These are phyloP conservation scores for Xanthoconium separans DNA, from an alignment of 1,284 basidiomycete genomes.

Conservation along the genomic window DNA sequence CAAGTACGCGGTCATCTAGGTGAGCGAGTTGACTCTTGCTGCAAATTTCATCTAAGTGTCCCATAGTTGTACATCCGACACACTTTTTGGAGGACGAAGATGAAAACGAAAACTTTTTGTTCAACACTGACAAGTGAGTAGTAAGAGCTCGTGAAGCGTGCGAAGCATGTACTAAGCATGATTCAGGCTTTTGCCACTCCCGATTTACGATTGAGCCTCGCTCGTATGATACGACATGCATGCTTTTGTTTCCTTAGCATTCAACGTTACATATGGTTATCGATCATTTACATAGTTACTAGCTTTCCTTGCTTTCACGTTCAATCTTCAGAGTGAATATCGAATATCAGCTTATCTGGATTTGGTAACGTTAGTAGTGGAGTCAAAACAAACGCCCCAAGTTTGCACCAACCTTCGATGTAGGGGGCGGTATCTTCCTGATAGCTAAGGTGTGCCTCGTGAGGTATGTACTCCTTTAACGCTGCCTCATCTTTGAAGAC, in stretches of 20 bases:
- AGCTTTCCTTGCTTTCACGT: not conserved
- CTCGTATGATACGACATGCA: not conserved
- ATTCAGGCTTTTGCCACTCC: conserved; percentile 48
- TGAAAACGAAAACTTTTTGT: conserved; percentile 85
- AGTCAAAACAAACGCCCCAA: no score
- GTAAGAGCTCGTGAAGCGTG: conserved; percentile 1
- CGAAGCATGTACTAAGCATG: conserved; percentile 1
- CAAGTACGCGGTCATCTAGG: conserved; percentile 84
- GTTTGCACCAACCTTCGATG: conserved; percentile 19
- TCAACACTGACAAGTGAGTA: conserved; percentile 80
- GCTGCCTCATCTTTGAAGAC: conserved; percentile 20
- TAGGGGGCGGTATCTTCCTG: conserved; percentile 8
- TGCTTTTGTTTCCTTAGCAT: not conserved
- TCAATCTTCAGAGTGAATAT: conserved; percentile 19
- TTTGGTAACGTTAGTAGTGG: not conserved
- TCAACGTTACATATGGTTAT: conserved; percentile 2
- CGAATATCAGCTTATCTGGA: conserved; percentile 27
- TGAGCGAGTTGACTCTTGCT: conserved; percentile 36
- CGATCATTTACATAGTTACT: not conserved
- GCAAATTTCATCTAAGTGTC: not conserved
- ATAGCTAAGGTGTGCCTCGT: conserved; percentile 19
- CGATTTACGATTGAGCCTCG: conserved; percentile 48
- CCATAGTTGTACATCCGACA: conserved; percentile 74
- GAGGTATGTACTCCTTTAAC: conserved; percentile 16
- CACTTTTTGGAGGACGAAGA: conserved; percentile 88